A percentile compares a stretch with the other conserved stretches of the same genome.
Evolutionary conservation across 306 rosid species (phyloP).

Genomic region (Bauhinia variegata): DNA sequence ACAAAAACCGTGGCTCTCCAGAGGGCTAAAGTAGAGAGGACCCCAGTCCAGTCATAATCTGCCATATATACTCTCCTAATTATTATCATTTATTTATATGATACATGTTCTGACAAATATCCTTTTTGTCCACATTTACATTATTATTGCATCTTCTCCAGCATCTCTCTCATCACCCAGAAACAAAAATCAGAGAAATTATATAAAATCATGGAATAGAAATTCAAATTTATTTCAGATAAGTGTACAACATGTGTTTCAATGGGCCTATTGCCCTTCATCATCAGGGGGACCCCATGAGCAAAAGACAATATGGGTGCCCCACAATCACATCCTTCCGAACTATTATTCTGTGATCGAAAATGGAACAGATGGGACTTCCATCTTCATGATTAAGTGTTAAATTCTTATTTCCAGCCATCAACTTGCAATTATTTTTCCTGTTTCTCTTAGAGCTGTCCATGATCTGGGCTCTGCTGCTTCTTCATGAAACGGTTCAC

Average conservation of each 20-base stretch:
- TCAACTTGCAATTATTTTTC: conserved; percentile 16
- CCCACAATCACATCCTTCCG: conserved; percentile 57
- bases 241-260: conserved; percentile 28
- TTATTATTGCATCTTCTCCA: conserved; percentile 45
- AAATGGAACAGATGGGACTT: conserved; percentile 55
- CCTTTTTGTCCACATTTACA: conserved; percentile 52
- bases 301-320: conserved; percentile 35
- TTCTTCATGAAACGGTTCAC: conserved; percentile 51
- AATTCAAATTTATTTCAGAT: conserved; percentile 28
- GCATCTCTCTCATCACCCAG: conserved; percentile 16
- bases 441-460: conserved; percentile 45
- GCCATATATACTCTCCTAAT: conserved; percentile 40
- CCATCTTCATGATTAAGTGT: conserved; percentile 46
- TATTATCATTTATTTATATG: conserved; percentile 51
- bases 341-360: conserved; percentile 48
- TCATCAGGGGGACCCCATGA: conserved; percentile 41
- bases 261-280: conserved; percentile 28
- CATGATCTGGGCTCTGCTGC: conserved; percentile 35
- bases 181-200: conserved; percentile 28
- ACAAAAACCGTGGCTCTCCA: conserved; percentile 36
- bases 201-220: conserved; percentile 20
- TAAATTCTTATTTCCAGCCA: conserved; percentile 46
- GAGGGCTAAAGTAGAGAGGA: conserved; percentile 22
- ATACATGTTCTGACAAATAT: conserved; percentile 57
- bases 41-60: conserved; percentile 52